Conservation (phyloP, 768 basidiomycete genomes). For the Suillus plorans region DNA sequence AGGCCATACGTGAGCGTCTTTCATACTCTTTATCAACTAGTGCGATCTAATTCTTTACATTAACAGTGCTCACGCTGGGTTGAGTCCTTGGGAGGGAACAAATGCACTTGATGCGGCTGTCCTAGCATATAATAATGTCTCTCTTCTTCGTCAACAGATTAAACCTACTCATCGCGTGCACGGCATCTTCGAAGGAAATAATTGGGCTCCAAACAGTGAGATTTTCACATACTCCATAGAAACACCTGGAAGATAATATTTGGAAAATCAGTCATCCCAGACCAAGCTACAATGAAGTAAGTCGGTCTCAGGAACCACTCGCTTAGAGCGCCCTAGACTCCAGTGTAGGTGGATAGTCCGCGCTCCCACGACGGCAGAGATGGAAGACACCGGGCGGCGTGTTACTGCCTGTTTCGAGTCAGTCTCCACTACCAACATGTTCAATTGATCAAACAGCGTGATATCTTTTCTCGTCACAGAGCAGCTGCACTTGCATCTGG, state of each 20-base stretch:
- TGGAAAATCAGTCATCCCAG: conserved; percentile 61
- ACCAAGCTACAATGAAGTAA: conserved; percentile 67
- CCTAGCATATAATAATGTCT: conserved; percentile 73
- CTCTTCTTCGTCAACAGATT: conserved; percentile 77
- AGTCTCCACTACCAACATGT: conserved; percentile 16
- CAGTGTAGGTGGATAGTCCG: conserved; percentile 63
- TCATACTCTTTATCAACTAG: not conserved
- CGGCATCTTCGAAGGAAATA: conserved; percentile 69
- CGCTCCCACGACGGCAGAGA: conserved; percentile 58
- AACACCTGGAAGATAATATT: not conserved
- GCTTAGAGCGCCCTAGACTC: not conserved
- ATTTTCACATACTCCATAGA: not conserved
- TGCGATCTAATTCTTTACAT: not conserved
- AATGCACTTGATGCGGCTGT: conserved; percentile 82
- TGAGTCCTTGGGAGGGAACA: conserved; percentile 75
- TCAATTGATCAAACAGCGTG: not conserved
- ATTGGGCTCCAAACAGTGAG: conserved; percentile 70
- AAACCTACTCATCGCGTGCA: conserved; percentile 72
- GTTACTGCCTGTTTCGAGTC: conserved; percentile 69
- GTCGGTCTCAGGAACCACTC: conserved; percentile 16
- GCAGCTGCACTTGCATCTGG: conserved; percentile 63
- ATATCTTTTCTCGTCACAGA: conserved; percentile 29
- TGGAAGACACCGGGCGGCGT: conserved; percentile 51
- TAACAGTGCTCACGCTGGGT: conserved; percentile 63
- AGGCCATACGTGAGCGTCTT: conserved; percentile 59